Evolutionary conservation across 2,329 filamentous ascomycete genomes (phyloP), one percentile per base, ranked within the genome.

Genomic region (Botryotinia narcissicola): DNA sequence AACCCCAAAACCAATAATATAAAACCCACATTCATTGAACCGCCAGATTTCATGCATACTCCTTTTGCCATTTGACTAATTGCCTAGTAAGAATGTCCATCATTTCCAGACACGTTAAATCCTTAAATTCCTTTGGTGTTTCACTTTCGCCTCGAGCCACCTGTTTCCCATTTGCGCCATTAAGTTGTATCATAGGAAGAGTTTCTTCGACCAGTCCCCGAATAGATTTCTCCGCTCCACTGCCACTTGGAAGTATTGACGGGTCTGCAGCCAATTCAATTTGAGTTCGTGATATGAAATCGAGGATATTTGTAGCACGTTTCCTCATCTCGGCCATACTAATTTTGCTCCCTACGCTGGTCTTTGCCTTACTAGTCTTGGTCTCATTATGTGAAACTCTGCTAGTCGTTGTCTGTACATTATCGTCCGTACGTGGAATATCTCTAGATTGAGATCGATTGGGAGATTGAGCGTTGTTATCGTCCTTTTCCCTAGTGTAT

Each of bases 311-410:
- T 6, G 92, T 89, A 9, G 95, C 93, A 16, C 94, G 91, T 76
- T 93, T 90, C 83, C 93, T 93, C 89, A 97, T 94, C 80, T 97
- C 94, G 74, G 91, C 91, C 90, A 97, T 93, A 42, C 91, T 95
- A 73, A 94, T 89, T 81, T 93, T 94, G 77, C 84, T 83, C 69
- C 82, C 80, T 54, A 82, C 84, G 75, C 82, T 82, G 51, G 78
- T 77, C 76, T 82, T 82, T 37, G 77, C 76, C 76, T 78, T 79
- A 37, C 73, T 76, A 22, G 76, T 59, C 68, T 81, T 82, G 63
- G 74, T 74, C 68, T 80, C 82, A 77, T 77, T 81, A 66, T 83
- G 78, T 81, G 82, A 74, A 81, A 70, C 79, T 79, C 76, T 82
- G 77, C 70, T 78, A 74, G 75, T 80, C 81, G 68, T 81, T 51